phyloP scores from a whole-genome alignment of 2,329 filamentous ascomycete species.

The Phaeosphaeriaceae sp. region DNA sequence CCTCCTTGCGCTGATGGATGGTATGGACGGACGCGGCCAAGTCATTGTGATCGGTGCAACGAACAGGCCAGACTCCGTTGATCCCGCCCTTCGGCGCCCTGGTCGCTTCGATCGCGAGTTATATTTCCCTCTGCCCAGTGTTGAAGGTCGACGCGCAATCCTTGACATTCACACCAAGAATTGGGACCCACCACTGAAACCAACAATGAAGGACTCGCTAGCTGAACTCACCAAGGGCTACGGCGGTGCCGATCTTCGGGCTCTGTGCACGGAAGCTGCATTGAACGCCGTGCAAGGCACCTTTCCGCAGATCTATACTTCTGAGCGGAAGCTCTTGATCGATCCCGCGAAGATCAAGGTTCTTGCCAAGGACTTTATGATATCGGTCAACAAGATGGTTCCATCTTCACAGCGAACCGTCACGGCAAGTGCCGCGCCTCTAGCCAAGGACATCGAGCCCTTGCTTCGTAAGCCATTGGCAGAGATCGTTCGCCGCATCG shows the following conservation, averaged over 20 bases:
- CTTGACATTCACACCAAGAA: conserved; percentile 94
- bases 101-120: conserved; percentile 98
- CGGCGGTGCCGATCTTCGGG: conserved; percentile 91
- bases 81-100: conserved; percentile 90
- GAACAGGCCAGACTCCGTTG: conserved; percentile 94
- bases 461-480: conserved; percentile 76
- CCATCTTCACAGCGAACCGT: conserved; percentile 93
- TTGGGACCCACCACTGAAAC: conserved; percentile 80
- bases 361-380: conserved; percentile 93
- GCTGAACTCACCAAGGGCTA: conserved; percentile 94
- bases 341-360: conserved; percentile 84
- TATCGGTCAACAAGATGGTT: conserved; percentile 94
- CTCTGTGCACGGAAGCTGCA: conserved; percentile 93
- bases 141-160: conserved; percentile 81
- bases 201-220: conserved; percentile 80
- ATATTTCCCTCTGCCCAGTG: conserved; percentile 91
- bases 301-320: conserved; percentile 94
- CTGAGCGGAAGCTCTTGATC: conserved; percentile 87
- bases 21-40: conserved; percentile 67
- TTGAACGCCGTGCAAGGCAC: conserved; percentile 94
- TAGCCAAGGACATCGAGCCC: conserved; percentile 82
- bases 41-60: conserved; percentile 99
- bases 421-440: conserved; percentile 79
- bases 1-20: conserved; percentile 59
- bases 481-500: conserved; percentile 72